These are phyloP conservation scores for Dothidotthia symphoricarpi DNA, from an alignment of 2,329 filamentous ascomycete species.

Conservation along the genomic window DNA sequence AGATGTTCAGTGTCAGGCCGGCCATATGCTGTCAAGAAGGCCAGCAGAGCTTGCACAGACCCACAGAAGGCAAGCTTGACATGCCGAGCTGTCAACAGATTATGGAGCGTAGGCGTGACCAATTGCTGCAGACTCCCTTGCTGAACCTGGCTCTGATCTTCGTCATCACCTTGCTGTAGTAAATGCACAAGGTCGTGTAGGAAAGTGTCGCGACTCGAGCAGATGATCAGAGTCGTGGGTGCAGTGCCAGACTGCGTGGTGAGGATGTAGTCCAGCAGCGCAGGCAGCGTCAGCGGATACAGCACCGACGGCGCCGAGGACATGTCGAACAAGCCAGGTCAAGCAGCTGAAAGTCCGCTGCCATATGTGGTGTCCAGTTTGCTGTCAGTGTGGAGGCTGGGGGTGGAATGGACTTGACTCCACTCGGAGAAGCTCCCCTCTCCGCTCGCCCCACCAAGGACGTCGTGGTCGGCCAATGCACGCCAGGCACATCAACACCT, in stretches of 20 bases:
- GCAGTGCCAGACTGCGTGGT: constrained; percentile 48
- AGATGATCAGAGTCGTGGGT: constrained; percentile 69
- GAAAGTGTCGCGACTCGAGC: constrained; percentile 65
- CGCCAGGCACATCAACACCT: constrained; percentile 23
- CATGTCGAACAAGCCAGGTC: constrained; percentile 9
- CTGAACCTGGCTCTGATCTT: constrained; percentile 6
- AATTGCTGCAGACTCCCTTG: constrained; percentile 40
- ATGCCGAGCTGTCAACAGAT: constrained; percentile 66
- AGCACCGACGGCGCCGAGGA: constrained; percentile 39
- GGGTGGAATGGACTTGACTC: background rate
- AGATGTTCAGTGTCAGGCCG: constrained; percentile 8
- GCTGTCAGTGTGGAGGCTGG: constrained; percentile 8
- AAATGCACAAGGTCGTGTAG: constrained; percentile 57
- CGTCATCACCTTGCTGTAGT: constrained; percentile 36
- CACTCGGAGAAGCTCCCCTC: background rate
- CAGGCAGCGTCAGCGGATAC: constrained; percentile 41
- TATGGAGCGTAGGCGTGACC: constrained; percentile 64
- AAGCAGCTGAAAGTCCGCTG: constrained; percentile 3
- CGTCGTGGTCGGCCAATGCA: constrained; percentile 8
- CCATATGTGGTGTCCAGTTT: constrained; percentile 8
- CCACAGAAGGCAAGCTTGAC: constrained; percentile 71
- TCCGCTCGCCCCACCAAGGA: background rate
- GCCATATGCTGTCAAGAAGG: constrained; percentile 61
- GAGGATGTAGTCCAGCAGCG: constrained; percentile 64
- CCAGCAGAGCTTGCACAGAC: constrained; percentile 73